Evolutionary conservation across 2,329 filamentous ascomycete species (phyloP).

Genomic region (Alternaria alternata): DNA sequence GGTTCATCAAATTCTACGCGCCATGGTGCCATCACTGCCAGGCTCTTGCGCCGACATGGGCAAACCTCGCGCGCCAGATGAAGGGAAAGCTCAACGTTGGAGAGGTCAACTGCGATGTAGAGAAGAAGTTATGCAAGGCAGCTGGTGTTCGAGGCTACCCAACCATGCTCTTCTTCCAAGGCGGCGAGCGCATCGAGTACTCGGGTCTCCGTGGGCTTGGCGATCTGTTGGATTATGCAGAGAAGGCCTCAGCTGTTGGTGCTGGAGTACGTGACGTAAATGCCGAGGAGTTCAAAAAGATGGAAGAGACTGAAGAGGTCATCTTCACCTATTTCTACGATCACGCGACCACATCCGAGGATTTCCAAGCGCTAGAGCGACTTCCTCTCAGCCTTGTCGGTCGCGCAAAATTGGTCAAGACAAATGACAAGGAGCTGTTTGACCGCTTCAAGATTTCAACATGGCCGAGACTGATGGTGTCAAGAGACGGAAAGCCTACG

Average conservation of each 20-base stretch:
- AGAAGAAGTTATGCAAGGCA: conserved; percentile 91
- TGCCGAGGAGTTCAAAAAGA: conserved; percentile 74
- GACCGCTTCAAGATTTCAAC: conserved; percentile 94
- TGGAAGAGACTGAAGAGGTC: conserved; percentile 94
- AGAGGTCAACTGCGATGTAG: conserved; percentile 92
- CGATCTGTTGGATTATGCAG: conserved; percentile 85
- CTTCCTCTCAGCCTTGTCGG: conserved; percentile 88
- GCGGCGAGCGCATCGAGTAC: conserved; percentile 91
- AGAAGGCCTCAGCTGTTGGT: conserved; percentile 82
- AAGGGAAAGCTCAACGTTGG: conserved; percentile 88
- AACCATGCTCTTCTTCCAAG: conserved; percentile 91
- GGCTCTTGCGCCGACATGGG: conserved; percentile 89
- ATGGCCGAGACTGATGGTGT: conserved; percentile 92
- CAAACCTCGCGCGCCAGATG: conserved; percentile 89
- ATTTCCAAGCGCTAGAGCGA: conserved; percentile 87
- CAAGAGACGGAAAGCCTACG: conserved; percentile 84
- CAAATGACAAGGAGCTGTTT: conserved; percentile 76
- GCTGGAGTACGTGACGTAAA: conserved; percentile 83
- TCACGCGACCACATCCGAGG: conserved; percentile 89
- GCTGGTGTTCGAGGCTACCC: conserved; percentile 81
- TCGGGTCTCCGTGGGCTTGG: conserved; percentile 89
- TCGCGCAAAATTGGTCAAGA: conserved; percentile 92
- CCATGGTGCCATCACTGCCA: conserved; percentile 98
- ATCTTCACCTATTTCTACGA: conserved; percentile 99
- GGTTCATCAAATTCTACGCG: conserved; percentile 99